A percentile compares a stretch with the other conserved stretches of the same genome.
Evolutionary conservation across 2,329 filamentous ascomycete species (phyloP).

Genomic region (Ceratocystis smalleyi): DNA sequence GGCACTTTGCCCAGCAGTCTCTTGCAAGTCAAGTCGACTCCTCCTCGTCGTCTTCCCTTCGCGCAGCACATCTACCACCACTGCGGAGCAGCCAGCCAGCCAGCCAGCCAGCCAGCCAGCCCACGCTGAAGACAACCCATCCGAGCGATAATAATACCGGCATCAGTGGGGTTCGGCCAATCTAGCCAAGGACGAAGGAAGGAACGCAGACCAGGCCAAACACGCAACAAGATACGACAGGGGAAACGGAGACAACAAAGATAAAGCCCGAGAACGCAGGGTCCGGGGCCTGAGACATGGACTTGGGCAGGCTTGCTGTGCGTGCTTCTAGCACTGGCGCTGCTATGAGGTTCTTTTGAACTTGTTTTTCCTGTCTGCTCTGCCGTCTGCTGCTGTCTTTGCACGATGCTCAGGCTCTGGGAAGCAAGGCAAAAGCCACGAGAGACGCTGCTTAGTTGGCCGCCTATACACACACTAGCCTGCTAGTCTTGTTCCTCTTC

Average conservation of each 20-base stretch:
- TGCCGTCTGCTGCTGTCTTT: too few relatives aligned
- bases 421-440: too few relatives aligned
- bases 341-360: neutral
- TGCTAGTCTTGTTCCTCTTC: neutral
- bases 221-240: neutral
- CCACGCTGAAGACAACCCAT: neutral
- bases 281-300: neutral
- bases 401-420: too few relatives aligned
- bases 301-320: neutral
- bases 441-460: too few relatives aligned
- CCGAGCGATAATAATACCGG: neutral
- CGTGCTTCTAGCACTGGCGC: neutral
- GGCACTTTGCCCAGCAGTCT: too few relatives aligned
- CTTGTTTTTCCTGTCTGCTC: too few relatives aligned
- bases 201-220: slow-evolving; percentile 1
- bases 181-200: neutral
- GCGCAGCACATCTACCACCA: too few relatives aligned
- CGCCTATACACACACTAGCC: too few relatives aligned
- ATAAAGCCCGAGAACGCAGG: neutral
- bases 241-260: slow-evolving; percentile 1
- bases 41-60: too few relatives aligned
- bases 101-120: too few relatives aligned
- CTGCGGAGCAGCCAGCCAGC: too few relatives aligned
- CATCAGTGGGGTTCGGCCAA: slow-evolving; percentile 1
- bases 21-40: too few relatives aligned